These are phyloP conservation scores for Leishmania arabica DNA, from an alignment of 208 protist genomes.

Conservation along the genomic window DNA sequence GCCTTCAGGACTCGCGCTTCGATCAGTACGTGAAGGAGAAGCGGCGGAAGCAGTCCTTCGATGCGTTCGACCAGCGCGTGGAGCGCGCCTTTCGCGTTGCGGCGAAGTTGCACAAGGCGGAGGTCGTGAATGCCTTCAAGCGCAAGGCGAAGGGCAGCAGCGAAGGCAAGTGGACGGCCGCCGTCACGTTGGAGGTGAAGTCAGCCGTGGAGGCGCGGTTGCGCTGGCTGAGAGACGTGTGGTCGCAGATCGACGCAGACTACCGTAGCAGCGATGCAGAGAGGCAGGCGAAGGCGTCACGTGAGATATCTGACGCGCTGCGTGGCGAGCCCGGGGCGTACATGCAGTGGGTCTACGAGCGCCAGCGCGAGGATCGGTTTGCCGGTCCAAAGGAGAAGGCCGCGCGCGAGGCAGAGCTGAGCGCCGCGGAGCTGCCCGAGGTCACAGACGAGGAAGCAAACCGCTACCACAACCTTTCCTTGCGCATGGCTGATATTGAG, in stretches of 20 bases:
- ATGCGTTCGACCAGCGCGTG: conserved; percentile 88
- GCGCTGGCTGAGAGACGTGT: conserved; percentile 85
- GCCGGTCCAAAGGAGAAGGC: conserved; percentile 55
- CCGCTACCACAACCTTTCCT: conserved; percentile 67
- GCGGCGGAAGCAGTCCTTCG: conserved; percentile 67
- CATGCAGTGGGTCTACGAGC: conserved; percentile 89
- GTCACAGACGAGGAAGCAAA: conserved; percentile 80
- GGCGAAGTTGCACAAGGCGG: conserved; percentile 63
- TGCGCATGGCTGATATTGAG: conserved; percentile 83
- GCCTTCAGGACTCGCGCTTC: conserved; percentile 54
- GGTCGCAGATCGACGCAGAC: conserved; percentile 87
- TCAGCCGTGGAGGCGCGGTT: conserved; percentile 63
- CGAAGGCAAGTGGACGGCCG: conserved; percentile 64
- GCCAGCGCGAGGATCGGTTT: conserved; percentile 67
- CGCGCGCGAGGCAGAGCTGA: conserved; percentile 42
- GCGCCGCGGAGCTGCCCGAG: conserved; percentile 63
- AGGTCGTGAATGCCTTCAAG: conserved; percentile 87
- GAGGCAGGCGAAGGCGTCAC: conserved; percentile 65
- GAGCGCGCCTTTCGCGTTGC: conserved; percentile 73
- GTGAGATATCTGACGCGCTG: conserved; percentile 77
- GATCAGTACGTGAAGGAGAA: conserved; percentile 78
- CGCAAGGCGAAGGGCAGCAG: conserved; percentile 48
- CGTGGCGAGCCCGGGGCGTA: conserved; percentile 80
- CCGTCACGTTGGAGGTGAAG: conserved; percentile 68
- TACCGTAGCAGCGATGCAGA: conserved; percentile 71